These are phyloP conservation scores for Coriaria nepalensis DNA, from an alignment of 306 rosid genomes.

Conservation along the genomic window DNA sequence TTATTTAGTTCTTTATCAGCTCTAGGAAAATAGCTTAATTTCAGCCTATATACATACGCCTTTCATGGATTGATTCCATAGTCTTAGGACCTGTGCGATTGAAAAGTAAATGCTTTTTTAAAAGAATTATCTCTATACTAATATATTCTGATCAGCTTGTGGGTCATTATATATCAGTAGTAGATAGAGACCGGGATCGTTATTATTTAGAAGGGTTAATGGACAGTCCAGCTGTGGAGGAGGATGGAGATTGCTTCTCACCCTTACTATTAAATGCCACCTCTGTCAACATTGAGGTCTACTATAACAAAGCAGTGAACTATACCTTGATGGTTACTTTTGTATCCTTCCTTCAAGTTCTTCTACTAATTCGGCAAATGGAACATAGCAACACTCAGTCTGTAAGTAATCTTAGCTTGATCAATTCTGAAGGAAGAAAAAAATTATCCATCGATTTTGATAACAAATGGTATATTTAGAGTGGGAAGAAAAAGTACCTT, in stretches of 20 bases:
- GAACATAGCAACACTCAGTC: slow-evolving; percentile 98
- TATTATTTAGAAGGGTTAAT: slow-evolving; percentile 80
- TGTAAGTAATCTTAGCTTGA: slow-evolving; percentile 33
- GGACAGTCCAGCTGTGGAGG: slow-evolving; percentile 90
- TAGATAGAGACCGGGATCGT: slow-evolving; percentile 64
- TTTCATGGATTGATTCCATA: too few species aligned
- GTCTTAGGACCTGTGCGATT: too few species aligned
- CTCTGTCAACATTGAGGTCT: slow-evolving; percentile 79
- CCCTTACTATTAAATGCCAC: slow-evolving; percentile 77
- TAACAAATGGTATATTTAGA: too few species aligned
- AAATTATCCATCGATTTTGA: slow-evolving; percentile 3
- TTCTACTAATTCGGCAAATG: slow-evolving; percentile 93
- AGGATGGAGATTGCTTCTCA: slow-evolving; percentile 84
- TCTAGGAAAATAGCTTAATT: too few species aligned
- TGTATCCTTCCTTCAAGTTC: slow-evolving; percentile 99
- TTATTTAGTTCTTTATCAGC: too few species aligned
- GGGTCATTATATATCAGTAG: slow-evolving; percentile 16
- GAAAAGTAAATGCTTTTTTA: too few species aligned
- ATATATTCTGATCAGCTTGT: too few species aligned
- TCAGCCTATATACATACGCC: too few species aligned
- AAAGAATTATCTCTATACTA: too few species aligned
- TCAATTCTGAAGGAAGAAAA: not conserved
- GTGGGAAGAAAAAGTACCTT: not conserved
- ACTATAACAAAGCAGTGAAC: slow-evolving; percentile 95
- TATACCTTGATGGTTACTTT: slow-evolving; percentile 97